These are phyloP conservation scores for Plasmodium gaboni DNA, from an alignment of 169 alveolate genomes.

Conservation along the genomic window DNA sequence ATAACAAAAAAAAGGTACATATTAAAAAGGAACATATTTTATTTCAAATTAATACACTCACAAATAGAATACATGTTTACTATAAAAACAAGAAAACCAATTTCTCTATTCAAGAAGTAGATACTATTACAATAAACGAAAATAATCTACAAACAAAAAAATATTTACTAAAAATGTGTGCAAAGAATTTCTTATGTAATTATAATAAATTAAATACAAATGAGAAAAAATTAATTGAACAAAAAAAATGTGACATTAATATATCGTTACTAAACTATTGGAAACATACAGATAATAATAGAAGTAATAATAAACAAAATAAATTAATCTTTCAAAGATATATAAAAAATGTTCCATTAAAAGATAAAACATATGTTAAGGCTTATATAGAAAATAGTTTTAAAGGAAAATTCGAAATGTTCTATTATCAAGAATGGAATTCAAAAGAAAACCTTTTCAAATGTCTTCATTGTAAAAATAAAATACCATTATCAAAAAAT, in stretches of 20 bases:
- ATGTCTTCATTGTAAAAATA: constrained; percentile 36
- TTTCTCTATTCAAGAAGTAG: constrained; percentile 19
- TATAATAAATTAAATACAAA: constrained; percentile 37
- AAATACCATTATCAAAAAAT: neutral
- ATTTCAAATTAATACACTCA: constrained; percentile 46
- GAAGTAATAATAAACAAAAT: neutral
- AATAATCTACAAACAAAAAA: neutral
- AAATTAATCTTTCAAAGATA: constrained; percentile 40
- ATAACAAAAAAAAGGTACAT: neutral
- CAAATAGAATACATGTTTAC: constrained; percentile 55
- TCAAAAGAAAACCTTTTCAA: constrained; percentile 3
- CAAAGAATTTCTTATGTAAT: constrained; percentile 25
- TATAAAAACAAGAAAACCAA: constrained; percentile 39
- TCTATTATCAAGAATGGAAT: constrained; percentile 49
- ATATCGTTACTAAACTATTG: constrained; percentile 12
- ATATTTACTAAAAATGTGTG: constrained; percentile 22
- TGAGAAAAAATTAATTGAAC: constrained; percentile 50
- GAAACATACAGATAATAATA: neutral
- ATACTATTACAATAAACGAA: neutral
- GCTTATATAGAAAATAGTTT: constrained; percentile 61
- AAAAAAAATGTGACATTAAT: constrained; percentile 51
- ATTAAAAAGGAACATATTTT: constrained; percentile 8
- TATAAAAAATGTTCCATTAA: constrained; percentile 18
- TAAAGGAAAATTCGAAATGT: constrained; percentile 44
- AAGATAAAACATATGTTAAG: constrained; percentile 45